These are phyloP conservation scores for Xerocomus brunneocitrinus DNA, from an alignment of 768 basidiomycete species.

Conservation along the genomic window DNA sequence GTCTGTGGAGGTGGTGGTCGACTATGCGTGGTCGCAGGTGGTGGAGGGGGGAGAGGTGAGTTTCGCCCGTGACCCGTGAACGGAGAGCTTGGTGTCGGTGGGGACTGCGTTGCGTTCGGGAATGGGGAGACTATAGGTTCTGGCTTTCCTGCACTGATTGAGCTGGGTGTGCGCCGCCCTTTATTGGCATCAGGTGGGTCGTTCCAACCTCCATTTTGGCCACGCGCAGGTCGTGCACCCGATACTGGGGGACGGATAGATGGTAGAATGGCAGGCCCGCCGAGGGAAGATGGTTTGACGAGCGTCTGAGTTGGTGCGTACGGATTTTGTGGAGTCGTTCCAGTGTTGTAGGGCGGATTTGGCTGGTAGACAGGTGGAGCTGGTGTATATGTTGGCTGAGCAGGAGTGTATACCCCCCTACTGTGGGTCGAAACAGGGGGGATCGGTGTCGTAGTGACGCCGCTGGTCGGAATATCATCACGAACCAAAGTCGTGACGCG, in stretches of 20 bases:
- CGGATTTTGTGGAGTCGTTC: not conserved
- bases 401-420: conserved; percentile 15
- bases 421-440: conserved; percentile 21
- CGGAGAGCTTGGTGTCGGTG: conserved; percentile 48
- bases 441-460: conserved; percentile 10
- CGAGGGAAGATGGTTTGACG: conserved; percentile 40
- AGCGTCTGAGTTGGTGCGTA: conserved; percentile 25
- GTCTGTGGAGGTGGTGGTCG: conserved; percentile 46
- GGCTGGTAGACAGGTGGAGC: conserved; percentile 14
- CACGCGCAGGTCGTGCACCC: conserved; percentile 55
- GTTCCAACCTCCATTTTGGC: conserved; percentile 85
- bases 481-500: conserved; percentile 26
- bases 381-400: conserved; percentile 34
- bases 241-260: conserved; percentile 43
- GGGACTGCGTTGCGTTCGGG: conserved; percentile 55
- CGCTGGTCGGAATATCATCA: conserved; percentile 30
- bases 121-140: conserved; percentile 84
- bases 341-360: not conserved
- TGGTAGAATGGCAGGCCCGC: conserved; percentile 32
- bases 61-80: conserved; percentile 39
- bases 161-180: conserved; percentile 49
- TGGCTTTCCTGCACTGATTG: conserved; percentile 48
- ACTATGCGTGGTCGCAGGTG: conserved; percentile 36
- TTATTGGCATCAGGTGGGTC: conserved; percentile 60
- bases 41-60: conserved; percentile 39